Percentiles rank a stretch among this genome's conserved stretches.
Evolutionary conservation across 2,329 filamentous ascomycete genomes (phyloP).

Genomic region (Colletotrichum sp.): DNA sequence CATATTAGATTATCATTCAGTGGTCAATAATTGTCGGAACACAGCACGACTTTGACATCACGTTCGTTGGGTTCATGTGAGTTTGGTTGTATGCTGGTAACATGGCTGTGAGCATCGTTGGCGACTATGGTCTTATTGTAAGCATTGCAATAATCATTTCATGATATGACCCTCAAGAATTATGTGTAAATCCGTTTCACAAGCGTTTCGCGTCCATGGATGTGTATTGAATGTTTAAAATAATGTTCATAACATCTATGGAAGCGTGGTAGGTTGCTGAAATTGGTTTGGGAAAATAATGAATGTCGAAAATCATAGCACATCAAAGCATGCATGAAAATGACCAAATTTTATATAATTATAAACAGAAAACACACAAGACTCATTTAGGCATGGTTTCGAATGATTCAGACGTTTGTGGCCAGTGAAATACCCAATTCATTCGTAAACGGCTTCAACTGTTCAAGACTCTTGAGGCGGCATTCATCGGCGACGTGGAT

Average conservation of each 20-base stretch:
- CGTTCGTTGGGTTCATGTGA: not conserved
- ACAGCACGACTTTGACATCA: not conserved
- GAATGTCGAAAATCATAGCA: not conserved
- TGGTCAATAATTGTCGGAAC: not conserved
- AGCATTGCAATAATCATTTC: not conserved
- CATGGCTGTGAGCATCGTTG: not conserved
- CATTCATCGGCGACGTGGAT: not conserved
- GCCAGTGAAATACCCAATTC: no score
- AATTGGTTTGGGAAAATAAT: no score
- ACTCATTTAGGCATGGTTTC: not conserved
- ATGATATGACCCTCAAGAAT: rapidly evolving
- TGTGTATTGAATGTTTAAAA: not conserved
- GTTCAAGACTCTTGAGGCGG: not conserved
- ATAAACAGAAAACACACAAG: rapidly evolving
- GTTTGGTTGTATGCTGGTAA: not conserved
- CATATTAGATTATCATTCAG: not conserved
- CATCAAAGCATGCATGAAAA: not conserved
- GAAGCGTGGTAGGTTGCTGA: no score
- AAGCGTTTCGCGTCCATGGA: no score
- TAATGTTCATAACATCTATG: rapidly evolving
- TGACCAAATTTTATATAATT: not conserved
- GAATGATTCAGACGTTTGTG: rapidly evolving
- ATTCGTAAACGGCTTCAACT: not conserved
- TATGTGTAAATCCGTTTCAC: rapidly evolving
- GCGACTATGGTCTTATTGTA: rapidly evolving